A percentile compares a stretch with the other conserved stretches of the same genome.
Evolutionary conservation across 768 basidiomycete genomes (phyloP).

Genomic region (Tricholomella constricta): DNA sequence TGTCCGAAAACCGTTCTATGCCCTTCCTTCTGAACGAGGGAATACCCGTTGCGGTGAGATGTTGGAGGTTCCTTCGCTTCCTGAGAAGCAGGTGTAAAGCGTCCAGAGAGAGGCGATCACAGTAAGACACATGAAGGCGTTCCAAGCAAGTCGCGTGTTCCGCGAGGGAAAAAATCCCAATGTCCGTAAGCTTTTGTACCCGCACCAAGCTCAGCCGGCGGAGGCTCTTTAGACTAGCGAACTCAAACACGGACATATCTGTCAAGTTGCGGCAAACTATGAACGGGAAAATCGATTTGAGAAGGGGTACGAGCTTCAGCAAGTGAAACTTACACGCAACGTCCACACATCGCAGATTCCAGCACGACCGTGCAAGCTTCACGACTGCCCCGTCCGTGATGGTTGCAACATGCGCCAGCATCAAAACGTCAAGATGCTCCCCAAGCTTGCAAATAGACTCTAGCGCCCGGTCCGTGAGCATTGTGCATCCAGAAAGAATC

Average conservation of each 20-base stretch:
- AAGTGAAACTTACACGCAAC: constrained; percentile 71
- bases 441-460: constrained; percentile 71
- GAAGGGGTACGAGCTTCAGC: constrained; percentile 10
- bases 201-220: constrained; percentile 80
- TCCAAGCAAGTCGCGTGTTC: constrained; percentile 72
- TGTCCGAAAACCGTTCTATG: constrained; percentile 75
- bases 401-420: constrained; percentile 75
- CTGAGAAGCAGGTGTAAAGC: constrained; percentile 73
- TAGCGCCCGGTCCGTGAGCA: constrained; percentile 72
- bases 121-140: constrained; percentile 85
- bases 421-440: constrained; percentile 74
- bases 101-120: constrained; percentile 75
- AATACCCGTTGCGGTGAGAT: constrained; percentile 81
- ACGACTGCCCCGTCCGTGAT: constrained; percentile 81
- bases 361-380: constrained; percentile 68
- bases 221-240: constrained; percentile 68
- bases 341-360: constrained; percentile 78
- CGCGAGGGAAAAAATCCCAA: constrained; percentile 75
- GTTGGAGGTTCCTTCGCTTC: constrained; percentile 59
- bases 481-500: constrained; percentile 74
- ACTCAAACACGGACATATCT: constrained; percentile 82
- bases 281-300: constrained; percentile 5
- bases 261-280: constrained; percentile 81
- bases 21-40: constrained; percentile 71
- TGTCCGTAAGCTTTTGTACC: constrained; percentile 82